Evolutionary conservation across 73 alveolate genomes (phyloP).

Genomic region (Tetrahymena borealis): DNA sequence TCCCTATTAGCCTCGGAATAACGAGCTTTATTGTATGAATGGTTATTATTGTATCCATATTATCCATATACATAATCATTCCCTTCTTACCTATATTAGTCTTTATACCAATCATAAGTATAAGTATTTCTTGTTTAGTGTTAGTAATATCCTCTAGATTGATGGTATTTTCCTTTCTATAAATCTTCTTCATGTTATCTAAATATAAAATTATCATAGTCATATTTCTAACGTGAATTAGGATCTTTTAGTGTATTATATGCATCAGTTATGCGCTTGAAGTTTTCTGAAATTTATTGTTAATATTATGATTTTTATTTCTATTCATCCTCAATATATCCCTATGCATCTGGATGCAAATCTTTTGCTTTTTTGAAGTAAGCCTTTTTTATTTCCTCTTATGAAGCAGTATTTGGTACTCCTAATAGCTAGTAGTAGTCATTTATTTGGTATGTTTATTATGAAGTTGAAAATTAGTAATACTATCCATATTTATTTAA

Average conservation of each 20-base stretch:
- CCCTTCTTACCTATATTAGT: neutral
- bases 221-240: neutral
- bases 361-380: conserved; percentile 10
- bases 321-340: neutral
- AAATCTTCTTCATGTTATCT: neutral
- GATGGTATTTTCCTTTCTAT: neutral
- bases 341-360: conserved; percentile 13
- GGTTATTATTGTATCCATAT: neutral
- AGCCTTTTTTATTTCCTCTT: conserved; percentile 5
- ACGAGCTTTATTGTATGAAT: neutral
- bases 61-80: neutral
- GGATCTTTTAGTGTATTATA: neutral
- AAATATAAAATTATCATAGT: neutral
- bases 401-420: neutral
- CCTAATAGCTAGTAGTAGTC: conserved; percentile 12
- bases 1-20: neutral
- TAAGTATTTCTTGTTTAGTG: neutral
- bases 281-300: neutral
- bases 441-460: neutral
- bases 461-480: neutral
- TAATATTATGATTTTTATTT: neutral
- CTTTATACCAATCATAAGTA: neutral
- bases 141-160: neutral
- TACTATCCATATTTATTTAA: neutral
- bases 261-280: neutral